Percentiles rank a stretch among this genome's conserved stretches.
Conservation (phyloP, 305 asterid genomes). For the Solanum hybrid region DNA sequence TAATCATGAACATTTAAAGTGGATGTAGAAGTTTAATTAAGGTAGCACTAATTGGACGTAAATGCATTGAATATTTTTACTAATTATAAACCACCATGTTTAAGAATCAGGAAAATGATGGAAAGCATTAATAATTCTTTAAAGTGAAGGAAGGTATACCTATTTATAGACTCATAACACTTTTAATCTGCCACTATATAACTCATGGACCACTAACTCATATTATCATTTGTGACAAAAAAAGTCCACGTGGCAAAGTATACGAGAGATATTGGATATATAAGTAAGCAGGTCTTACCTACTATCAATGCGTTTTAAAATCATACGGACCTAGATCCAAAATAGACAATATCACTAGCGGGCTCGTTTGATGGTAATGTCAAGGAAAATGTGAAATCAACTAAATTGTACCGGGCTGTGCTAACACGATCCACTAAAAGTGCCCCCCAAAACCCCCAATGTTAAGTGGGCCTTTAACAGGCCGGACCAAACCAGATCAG, state of each 20-base stretch:
- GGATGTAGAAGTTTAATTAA: background rate
- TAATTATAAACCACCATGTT: background rate
- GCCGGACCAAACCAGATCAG: background rate
- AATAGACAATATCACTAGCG: too few species aligned
- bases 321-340: background rate
- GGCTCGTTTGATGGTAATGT: background rate
- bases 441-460: background rate
- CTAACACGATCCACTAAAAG: background rate
- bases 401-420: background rate
- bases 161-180: background rate
- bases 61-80: background rate
- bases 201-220: background rate
- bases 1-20: background rate
- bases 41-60: background rate
- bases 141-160: background rate
- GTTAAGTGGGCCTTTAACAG: background rate
- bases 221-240: background rate
- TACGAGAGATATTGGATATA: background rate
- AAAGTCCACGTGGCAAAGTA: background rate
- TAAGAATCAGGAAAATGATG: background rate
- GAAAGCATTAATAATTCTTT: background rate
- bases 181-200: background rate
- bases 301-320: too few species aligned
- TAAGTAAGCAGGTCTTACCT: too few species aligned
- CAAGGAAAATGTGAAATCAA: background rate